Conservation (phyloP, 2,329 filamentous ascomycete genomes). For the Fusarium staphyleae region DNA sequence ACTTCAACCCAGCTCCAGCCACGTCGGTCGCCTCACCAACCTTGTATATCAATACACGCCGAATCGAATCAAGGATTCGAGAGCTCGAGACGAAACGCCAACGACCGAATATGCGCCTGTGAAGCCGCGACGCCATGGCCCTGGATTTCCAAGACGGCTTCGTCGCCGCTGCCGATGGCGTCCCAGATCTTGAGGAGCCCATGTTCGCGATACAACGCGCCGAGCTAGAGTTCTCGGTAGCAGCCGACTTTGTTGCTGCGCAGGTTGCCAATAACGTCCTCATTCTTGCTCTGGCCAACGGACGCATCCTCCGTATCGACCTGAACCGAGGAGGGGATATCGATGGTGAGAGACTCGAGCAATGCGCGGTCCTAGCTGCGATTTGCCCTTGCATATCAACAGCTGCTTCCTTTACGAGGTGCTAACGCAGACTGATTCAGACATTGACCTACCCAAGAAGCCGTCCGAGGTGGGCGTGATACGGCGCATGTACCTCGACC, state of each 20-base stretch:
- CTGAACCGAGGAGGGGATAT: slow-evolving; percentile 94
- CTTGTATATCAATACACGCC: background rate
- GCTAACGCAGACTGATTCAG: slow-evolving; percentile 54
- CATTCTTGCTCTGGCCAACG: slow-evolving; percentile 88
- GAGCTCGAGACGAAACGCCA: background rate
- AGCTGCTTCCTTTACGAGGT: background rate
- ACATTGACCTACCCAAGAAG: slow-evolving; percentile 96
- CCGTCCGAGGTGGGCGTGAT: slow-evolving; percentile 91
- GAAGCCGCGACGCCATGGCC: slow-evolving; percentile 44
- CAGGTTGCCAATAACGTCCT: slow-evolving; percentile 98
- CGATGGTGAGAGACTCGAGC: slow-evolving; percentile 66
- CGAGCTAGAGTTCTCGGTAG: slow-evolving; percentile 91
- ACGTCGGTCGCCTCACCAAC: slow-evolving; percentile 1
- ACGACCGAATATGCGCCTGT: slow-evolving; percentile 36
- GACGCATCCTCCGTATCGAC: slow-evolving; percentile 92
- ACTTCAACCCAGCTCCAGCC: slow-evolving; percentile 15
- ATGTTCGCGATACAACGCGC: slow-evolving; percentile 96
- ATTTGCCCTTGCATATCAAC: background rate
- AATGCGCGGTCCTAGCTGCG: background rate
- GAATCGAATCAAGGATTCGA: slow-evolving; percentile 6
- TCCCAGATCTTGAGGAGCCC: slow-evolving; percentile 69
- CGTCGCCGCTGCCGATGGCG: slow-evolving; percentile 64
- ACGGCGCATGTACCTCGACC: slow-evolving; percentile 95
- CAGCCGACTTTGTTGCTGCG: slow-evolving; percentile 93
- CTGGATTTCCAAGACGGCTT: slow-evolving; percentile 67